Evolutionary conservation across 2,329 filamentous ascomycete species (phyloP).

Genomic region (Neonectria coccinea): DNA sequence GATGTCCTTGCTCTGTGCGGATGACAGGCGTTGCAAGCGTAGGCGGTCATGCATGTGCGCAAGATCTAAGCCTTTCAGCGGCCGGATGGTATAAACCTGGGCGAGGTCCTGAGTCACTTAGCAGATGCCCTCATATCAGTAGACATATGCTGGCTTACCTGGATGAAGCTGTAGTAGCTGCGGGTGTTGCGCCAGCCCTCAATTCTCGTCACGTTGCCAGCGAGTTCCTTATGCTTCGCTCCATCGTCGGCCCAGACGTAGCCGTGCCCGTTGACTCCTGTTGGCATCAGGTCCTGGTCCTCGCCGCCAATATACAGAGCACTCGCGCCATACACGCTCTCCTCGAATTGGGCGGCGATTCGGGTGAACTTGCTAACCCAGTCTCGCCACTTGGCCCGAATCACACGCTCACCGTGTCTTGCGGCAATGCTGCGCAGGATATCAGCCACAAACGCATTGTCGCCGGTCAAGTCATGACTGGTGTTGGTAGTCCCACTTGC

Average conservation of each 20-base stretch:
- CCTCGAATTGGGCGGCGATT: constrained; percentile 93
- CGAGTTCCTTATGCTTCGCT: constrained; percentile 84
- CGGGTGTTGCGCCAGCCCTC: constrained; percentile 97
- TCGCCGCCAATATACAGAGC: constrained; percentile 87
- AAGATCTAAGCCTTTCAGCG: constrained; percentile 85
- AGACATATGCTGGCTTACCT: constrained; percentile 62
- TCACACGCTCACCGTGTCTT: constrained; percentile 88
- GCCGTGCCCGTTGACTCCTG: constrained; percentile 81
- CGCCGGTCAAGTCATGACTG: constrained; percentile 80
- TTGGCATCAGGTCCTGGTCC: constrained; percentile 70
- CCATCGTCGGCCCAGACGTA: constrained; percentile 94
- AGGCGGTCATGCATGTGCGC: constrained; percentile 94
- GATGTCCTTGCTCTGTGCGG: constrained; percentile 82
- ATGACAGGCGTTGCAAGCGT: constrained; percentile 81
- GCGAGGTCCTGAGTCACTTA: constrained; percentile 68
- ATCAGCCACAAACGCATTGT: constrained; percentile 88
- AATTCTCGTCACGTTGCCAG: constrained; percentile 90
- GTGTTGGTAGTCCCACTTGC: constrained; percentile 56
- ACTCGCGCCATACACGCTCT: constrained; percentile 92
- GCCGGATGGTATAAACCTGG: constrained; percentile 71
- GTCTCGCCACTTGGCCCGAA: constrained; percentile 91
- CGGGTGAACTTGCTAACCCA: constrained; percentile 96
- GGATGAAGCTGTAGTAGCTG: constrained; percentile 95
- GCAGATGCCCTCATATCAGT: neutral
- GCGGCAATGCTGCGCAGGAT: constrained; percentile 86